Evolutionary conservation across 192 early-diverging fungal species (phyloP), one percentile per base, ranked within the genome.

Genomic region (Coemansia erecta): DNA sequence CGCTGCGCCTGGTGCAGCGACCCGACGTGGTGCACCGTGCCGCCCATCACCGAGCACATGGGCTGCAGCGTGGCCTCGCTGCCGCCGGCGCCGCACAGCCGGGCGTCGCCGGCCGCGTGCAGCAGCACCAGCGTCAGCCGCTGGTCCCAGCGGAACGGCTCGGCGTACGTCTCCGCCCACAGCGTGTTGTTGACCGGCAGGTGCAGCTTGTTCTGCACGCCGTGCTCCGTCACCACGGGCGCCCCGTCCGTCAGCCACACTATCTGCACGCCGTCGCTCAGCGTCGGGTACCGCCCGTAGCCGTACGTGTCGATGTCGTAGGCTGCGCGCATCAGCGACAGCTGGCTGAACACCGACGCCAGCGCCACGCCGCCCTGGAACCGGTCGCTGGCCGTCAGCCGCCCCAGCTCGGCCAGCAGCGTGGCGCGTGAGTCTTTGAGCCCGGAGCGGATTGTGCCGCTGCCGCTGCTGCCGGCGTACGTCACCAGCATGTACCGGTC

Each of bases 131-230:
- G 84, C 41, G 77, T 83, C 31, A 93, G 63, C 2, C 86, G 68
- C 55, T 93, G 90, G 54, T 93, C 89, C 92, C 92, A 93, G 21
- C 92, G 73, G 39, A 92, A 92, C 37, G 92, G 92, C 73, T 93
- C 90, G 8, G 77, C 56, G 58, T 88, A 90, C 12, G 82, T 69
- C 52, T 87, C 82, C 8, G 77, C 79, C 52, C 90, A 90, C 10
- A 89, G 85, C 4, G 84, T 73, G 42, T 70, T 72, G 54, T 63
- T 74, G 12, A 74, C 77, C 6, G 85, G 88, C 33, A 91, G 83
- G 48, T 89, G 85, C 2, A 93, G 73, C 83, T 89, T 78, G 39
- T 83, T 82, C 35, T 73, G 66, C 7, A 79, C 61, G 2, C 78
- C 78, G 18, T 26, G 33, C 14, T 70, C 19, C 0, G 77, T 78